Conservation (phyloP, 306 rosid species). For the Pachyrhizus erosus region DNA sequence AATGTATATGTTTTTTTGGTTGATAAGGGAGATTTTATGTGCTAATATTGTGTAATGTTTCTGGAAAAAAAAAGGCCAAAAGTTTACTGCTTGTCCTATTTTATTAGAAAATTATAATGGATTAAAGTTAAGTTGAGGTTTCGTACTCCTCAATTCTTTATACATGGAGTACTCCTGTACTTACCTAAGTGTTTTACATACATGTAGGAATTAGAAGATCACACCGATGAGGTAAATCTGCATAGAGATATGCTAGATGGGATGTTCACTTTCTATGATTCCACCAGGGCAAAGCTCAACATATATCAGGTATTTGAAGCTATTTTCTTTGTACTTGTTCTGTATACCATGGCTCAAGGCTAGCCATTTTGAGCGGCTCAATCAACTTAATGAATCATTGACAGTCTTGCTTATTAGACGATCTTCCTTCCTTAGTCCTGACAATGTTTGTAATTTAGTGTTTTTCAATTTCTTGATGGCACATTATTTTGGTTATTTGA, state of each 20-base stretch:
- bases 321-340: constrained; percentile 6
- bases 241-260: constrained; percentile 91
- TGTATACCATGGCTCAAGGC: not conserved
- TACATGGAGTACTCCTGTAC: not conserved
- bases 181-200: constrained; percentile 34
- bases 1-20: constrained; percentile 27
- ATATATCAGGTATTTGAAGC: constrained; percentile 81
- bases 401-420: not conserved
- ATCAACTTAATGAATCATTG: constrained; percentile 31
- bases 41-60: constrained; percentile 27
- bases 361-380: not conserved
- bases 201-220: constrained; percentile 86
- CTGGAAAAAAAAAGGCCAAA: constrained; percentile 12
- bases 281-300: constrained; percentile 65
- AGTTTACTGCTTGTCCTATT: not conserved
- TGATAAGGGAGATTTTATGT: not conserved
- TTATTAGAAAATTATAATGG: not conserved
- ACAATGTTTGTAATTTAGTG: constrained; percentile 8
- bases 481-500: constrained; percentile 23
- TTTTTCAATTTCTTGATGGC: constrained; percentile 4
- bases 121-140: not conserved
- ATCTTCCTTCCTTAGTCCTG: constrained; percentile 8
- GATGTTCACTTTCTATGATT: constrained; percentile 87
- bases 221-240: constrained; percentile 76
- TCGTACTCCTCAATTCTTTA: not conserved